Conservation (phyloP, 1,284 basidiomycete genomes). For the Neolentinus lepideus region DNA sequence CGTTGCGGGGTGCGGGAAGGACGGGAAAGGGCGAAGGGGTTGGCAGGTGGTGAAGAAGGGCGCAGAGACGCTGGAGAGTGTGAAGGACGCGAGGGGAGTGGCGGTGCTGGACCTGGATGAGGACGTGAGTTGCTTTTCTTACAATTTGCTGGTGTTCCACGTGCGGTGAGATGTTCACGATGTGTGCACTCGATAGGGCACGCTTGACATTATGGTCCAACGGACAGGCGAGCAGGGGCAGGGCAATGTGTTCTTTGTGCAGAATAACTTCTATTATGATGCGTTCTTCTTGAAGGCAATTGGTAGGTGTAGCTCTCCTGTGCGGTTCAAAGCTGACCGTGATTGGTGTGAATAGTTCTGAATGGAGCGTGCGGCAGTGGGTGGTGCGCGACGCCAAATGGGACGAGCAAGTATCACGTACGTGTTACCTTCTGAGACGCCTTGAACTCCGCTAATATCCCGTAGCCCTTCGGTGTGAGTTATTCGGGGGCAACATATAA, state of each 20-base stretch:
- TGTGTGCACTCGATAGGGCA: slow-evolving; percentile 54
- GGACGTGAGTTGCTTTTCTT: slow-evolving; percentile 55
- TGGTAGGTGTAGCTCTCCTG: slow-evolving; percentile 37
- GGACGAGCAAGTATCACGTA: slow-evolving; percentile 67
- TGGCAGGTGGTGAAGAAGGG: slow-evolving; percentile 60
- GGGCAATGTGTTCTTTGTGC: slow-evolving; percentile 75
- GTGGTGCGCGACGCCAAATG: slow-evolving; percentile 59
- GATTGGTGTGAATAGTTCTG: slow-evolving; percentile 48
- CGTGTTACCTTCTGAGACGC: slow-evolving; percentile 17
- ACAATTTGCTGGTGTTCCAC: neutral
- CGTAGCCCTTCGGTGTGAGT: slow-evolving; percentile 86
- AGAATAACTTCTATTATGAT: slow-evolving; percentile 98
- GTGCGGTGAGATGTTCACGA: slow-evolving; percentile 9
- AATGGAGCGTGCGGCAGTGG: slow-evolving; percentile 89
- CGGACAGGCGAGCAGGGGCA: slow-evolving; percentile 61
- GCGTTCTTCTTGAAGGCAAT: slow-evolving; percentile 98
- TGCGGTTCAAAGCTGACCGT: neutral
- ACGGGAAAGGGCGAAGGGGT: slow-evolving; percentile 46
- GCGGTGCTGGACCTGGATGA: slow-evolving; percentile 93
- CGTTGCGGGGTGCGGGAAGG: slow-evolving; percentile 43
- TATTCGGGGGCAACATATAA: slow-evolving; percentile 96
- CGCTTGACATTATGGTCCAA: slow-evolving; percentile 89
- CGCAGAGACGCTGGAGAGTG: slow-evolving; percentile 51
- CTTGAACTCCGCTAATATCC: neutral
- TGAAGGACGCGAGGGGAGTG: slow-evolving; percentile 77